A percentile compares a stretch with the other conserved stretches of the same genome.
These are phyloP conservation scores for Ophiostoma sp. DNA, from an alignment of 2,329 filamentous ascomycete genomes.

Conservation along the genomic window DNA sequence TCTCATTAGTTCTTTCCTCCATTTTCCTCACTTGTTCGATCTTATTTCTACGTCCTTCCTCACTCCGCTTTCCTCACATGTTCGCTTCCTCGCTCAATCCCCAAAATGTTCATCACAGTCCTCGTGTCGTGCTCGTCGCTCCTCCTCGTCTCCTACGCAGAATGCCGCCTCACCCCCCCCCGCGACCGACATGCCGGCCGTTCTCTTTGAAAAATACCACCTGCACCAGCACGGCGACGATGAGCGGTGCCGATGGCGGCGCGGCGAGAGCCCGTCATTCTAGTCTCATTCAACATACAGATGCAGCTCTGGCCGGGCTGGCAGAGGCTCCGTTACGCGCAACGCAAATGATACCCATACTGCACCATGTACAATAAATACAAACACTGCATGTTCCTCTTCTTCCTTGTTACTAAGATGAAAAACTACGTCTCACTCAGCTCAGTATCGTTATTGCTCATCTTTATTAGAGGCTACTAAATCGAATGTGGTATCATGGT, in stretches of 20 bases:
- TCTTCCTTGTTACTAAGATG: too few relatives aligned
- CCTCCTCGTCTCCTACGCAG: not conserved
- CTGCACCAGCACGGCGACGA: not conserved
- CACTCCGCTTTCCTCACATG: not conserved
- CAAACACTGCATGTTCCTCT: too few relatives aligned
- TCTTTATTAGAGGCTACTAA: not conserved
- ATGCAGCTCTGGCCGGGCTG: too few relatives aligned
- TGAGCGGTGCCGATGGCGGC: slow-evolving; percentile 6
- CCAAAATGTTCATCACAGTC: not conserved
- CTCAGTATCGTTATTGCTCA: too few relatives aligned
- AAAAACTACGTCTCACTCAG: too few relatives aligned
- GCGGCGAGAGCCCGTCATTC: not conserved
- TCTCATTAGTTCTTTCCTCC: too few relatives aligned
- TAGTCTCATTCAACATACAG: not conserved
- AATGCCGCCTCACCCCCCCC: not conserved
- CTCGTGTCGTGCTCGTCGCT: not conserved
- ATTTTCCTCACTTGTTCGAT: not conserved
- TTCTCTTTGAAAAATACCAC: not conserved
- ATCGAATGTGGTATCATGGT: slow-evolving; percentile 1
- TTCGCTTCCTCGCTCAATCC: not conserved
- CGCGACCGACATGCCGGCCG: not conserved
- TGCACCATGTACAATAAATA: too few relatives aligned
- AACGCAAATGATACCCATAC: too few relatives aligned
- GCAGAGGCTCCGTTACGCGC: too few relatives aligned
- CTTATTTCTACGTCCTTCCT: not conserved